These are phyloP conservation scores for Crithidia expoeki DNA, from an alignment of 208 protist species.

Conservation along the genomic window DNA sequence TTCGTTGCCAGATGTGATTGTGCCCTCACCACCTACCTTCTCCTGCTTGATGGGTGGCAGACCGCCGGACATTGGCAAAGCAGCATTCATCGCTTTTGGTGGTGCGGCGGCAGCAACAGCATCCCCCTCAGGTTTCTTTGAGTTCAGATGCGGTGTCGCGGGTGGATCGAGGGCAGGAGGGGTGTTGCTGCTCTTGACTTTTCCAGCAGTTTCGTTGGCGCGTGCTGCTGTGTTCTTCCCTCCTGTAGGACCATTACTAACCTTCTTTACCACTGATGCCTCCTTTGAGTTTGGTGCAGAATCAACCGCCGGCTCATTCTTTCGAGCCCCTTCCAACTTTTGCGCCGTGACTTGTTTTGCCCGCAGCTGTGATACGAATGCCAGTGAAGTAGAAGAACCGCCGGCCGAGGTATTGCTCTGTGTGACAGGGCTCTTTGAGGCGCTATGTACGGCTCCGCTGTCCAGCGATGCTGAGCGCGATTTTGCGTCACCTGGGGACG, in stretches of 20 bases:
- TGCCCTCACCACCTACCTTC: not conserved
- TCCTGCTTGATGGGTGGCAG: not conserved
- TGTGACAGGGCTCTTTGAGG: not conserved
- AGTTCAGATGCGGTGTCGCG: no score
- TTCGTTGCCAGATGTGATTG: no score
- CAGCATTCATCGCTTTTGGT: not conserved
- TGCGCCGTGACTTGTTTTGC: no score
- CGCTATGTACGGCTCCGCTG: not conserved
- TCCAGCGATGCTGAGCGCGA: constrained; percentile 27
- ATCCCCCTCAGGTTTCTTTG: no score
- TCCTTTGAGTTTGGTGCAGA: not conserved
- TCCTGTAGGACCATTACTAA: not conserved
- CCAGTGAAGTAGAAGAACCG: not conserved
- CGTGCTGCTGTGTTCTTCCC: constrained; percentile 6
- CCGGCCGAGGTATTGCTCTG: not conserved
- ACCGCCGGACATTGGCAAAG: constrained; percentile 7
- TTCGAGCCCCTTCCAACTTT: not conserved
- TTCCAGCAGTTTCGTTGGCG: not conserved
- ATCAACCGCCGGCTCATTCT: not conserved
- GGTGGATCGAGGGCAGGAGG: not conserved
- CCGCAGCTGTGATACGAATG: no score
- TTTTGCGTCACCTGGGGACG: not conserved
- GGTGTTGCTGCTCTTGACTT: not conserved
- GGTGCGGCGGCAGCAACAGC: not conserved
- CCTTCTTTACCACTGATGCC: not conserved